A percentile compares a stretch with the other conserved stretches of the same genome.
Evolutionary conservation across 371 early-diverging fungal genomes (phyloP).

Genomic region (Nosema muscidifuracis): DNA sequence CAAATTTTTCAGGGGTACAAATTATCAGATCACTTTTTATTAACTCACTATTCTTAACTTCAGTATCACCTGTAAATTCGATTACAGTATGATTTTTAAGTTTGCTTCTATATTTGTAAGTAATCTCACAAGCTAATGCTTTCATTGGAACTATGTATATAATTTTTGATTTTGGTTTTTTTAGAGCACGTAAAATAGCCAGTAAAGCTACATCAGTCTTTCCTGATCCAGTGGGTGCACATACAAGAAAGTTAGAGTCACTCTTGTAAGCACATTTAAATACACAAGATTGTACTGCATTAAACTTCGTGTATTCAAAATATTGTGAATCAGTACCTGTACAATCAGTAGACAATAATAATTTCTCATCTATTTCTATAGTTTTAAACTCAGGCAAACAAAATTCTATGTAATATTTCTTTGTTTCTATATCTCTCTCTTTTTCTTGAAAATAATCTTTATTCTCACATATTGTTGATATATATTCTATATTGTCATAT

Average conservation of each 20-base stretch:
- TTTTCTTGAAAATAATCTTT: slow-evolving; percentile 17
- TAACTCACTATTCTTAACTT: slow-evolving; percentile 82
- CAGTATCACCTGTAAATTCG: slow-evolving; percentile 94
- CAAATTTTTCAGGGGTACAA: slow-evolving; percentile 99
- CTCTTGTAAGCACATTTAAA: slow-evolving; percentile 84
- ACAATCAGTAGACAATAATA: slow-evolving; percentile 7
- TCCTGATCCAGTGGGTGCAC: slow-evolving; percentile 96
- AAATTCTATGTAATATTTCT: slow-evolving; percentile 40
- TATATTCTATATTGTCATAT: slow-evolving; percentile 49
- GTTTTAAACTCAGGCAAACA: slow-evolving; percentile 31
- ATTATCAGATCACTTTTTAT: slow-evolving; percentile 87
- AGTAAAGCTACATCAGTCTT: slow-evolving; percentile 80
- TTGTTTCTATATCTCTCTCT: not conserved
- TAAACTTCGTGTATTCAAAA: slow-evolving; percentile 70
- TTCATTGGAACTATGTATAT: slow-evolving; percentile 99
- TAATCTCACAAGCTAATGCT: slow-evolving; percentile 94
- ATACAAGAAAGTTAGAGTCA: slow-evolving; percentile 75
- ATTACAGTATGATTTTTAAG: slow-evolving; percentile 73
- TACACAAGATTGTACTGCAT: slow-evolving; percentile 90
- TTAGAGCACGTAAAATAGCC: slow-evolving; percentile 66
- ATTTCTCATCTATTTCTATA: not conserved
- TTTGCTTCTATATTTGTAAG: slow-evolving; percentile 73
- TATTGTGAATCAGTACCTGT: slow-evolving; percentile 32
- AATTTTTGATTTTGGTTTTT: slow-evolving; percentile 68
- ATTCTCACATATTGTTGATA: slow-evolving; percentile 32